These are phyloP conservation scores for Phytophthora sp. DNA, from an alignment of 352 stramenopile species.

Conservation along the genomic window DNA sequence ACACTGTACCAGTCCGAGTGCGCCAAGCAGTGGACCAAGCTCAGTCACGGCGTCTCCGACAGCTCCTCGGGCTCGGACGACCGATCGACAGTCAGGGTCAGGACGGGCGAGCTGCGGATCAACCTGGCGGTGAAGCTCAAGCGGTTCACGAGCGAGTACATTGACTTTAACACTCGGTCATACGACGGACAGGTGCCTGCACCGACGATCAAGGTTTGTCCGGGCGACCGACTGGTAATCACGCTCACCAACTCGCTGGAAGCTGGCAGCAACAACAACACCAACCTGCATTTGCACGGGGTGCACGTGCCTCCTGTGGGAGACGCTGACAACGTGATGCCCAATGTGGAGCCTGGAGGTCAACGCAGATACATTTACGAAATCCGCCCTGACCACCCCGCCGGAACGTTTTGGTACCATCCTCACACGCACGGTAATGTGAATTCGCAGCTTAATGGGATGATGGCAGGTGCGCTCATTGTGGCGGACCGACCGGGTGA, in stretches of 20 bases:
- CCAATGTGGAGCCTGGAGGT: slow-evolving; percentile 50
- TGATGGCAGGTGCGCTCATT: slow-evolving; percentile 76
- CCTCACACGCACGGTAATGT: slow-evolving; percentile 75
- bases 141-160: slow-evolving; percentile 75
- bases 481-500: slow-evolving; percentile 65
- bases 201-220: slow-evolving; percentile 78
- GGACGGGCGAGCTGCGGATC: slow-evolving; percentile 55
- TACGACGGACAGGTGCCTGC: slow-evolving; percentile 72
- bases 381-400: slow-evolving; percentile 70
- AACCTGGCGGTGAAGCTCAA: slow-evolving; percentile 61
- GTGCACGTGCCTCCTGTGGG: slow-evolving; percentile 68
- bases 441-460: slow-evolving; percentile 75
- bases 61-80: slow-evolving; percentile 16
- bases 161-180: slow-evolving; percentile 76
- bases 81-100: slow-evolving; percentile 43
- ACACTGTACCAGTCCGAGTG: slow-evolving; percentile 50
- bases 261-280: slow-evolving; percentile 59
- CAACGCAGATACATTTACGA: slow-evolving; percentile 67
- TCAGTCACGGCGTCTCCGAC: slow-evolving; percentile 18
- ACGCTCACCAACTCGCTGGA: slow-evolving; percentile 62
- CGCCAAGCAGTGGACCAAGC: slow-evolving; percentile 39
- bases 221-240: slow-evolving; percentile 64
- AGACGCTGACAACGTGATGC: slow-evolving; percentile 66
- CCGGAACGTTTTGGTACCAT: slow-evolving; percentile 86
- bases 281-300: slow-evolving; percentile 77